Conservation (phyloP, 495 filamentous ascomycete genomes). For the Parachaetomium inaequale region DNA sequence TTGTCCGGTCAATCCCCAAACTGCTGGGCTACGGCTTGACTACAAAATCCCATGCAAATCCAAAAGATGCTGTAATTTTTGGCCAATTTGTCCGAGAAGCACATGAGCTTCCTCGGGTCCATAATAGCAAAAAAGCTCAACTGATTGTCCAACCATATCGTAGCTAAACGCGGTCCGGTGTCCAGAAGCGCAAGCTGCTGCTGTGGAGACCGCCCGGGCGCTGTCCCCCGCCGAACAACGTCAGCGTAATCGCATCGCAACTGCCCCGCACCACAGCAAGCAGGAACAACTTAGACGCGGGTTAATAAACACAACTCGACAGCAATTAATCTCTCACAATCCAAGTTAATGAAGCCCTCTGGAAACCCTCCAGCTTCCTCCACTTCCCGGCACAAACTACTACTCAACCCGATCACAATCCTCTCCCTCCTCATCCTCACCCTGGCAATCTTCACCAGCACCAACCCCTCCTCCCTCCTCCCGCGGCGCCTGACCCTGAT, state of each 20-base stretch:
- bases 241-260: constrained; percentile 9
- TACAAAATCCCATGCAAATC: too few species aligned
- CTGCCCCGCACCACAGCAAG: neutral
- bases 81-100: too few species aligned
- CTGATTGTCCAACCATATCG: too few species aligned
- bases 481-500: constrained; percentile 21
- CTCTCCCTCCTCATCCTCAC: constrained; percentile 24
- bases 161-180: too few species aligned
- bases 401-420: neutral
- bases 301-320: neutral
- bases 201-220: neutral
- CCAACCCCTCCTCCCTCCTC: constrained; percentile 9
- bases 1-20: too few species aligned
- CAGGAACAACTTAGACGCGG: neutral
- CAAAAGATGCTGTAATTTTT: too few species aligned
- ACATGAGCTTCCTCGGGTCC: too few species aligned
- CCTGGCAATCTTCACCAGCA: constrained; percentile 23
- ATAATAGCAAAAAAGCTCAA: too few species aligned
- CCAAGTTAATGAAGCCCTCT: neutral
- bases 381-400: neutral
- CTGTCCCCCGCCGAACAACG: neutral
- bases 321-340: neutral
- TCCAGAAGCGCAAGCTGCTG: neutral
- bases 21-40: too few species aligned
- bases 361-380: neutral